Percentiles rank a stretch among this genome's conserved stretches.
Conservation (phyloP, 2,329 filamentous ascomycete genomes). For the Amesomyces nigricolor region DNA sequence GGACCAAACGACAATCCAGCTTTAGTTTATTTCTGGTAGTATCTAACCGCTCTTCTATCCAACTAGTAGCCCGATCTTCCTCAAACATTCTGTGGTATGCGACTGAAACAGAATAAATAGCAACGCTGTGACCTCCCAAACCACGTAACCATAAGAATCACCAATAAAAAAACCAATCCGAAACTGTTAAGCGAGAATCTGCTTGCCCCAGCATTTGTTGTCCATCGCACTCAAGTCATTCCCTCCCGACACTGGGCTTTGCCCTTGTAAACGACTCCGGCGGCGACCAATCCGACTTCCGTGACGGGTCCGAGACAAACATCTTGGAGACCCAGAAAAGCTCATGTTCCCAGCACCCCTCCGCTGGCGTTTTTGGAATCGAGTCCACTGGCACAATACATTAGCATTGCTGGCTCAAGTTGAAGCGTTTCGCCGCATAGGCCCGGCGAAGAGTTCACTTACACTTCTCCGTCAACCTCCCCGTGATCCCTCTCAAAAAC, state of each 20-base stretch:
- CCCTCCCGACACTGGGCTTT: constrained; percentile 20
- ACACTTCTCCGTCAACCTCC: constrained; percentile 10
- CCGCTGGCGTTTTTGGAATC: constrained; percentile 18
- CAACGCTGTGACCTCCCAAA: no score
- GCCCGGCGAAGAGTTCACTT: neutral
- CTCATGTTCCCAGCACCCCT: constrained; percentile 25
- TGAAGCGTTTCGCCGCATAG: no score
- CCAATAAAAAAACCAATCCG: neutral
- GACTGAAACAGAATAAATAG: no score
- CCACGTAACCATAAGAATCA: no score
- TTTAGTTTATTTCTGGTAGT: no score
- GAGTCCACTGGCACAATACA: constrained; percentile 2
- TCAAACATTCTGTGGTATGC: no score
- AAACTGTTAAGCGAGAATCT: no score
- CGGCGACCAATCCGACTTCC: constrained; percentile 14
- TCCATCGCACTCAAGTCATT: neutral
- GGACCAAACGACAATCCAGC: no score
- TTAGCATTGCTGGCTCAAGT: no score
- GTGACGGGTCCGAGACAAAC: constrained; percentile 15
- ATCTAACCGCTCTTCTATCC: no score
- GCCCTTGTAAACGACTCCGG: constrained; percentile 16
- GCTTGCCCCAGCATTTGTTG: no score
- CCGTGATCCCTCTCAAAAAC: constrained; percentile 24
- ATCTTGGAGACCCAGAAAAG: constrained; percentile 25
- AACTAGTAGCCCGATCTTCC: no score